Base-by-base conservation (phyloP, 257 asterid species). In the Lithospermum erythrorhizon region DNA sequence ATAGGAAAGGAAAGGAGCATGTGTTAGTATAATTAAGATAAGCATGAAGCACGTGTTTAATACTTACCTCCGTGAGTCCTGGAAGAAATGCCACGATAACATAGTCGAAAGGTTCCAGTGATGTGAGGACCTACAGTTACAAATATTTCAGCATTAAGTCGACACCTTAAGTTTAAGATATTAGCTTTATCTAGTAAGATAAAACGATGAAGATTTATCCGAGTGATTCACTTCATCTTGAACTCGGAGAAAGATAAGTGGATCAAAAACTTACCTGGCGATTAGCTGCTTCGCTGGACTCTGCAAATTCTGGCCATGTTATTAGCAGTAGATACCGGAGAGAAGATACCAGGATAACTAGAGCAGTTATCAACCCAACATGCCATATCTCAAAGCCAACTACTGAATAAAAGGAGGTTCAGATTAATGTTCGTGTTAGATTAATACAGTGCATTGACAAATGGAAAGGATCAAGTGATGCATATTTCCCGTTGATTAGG, bases 221-320 rank as follows among this genome's bases (percentile, higher is more conserved):
- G 47, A 8, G 49, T 14, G 49, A 41, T 41, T 41, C 2, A 41
- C 49, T 8, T 41, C 11, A 41, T 13, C 49, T 41, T 11, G 49
- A 41, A 11, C 17, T 41, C 49, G 18, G 49, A 41, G 16, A 27
- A 19, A 57, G 8, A 9, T 22, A 27, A 19, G 37, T 45, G 19
- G 49, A 8, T 21, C 23, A 35, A 19, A 15, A 15, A 37, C 8
- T 4, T 24, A 82, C 97, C 96, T 85, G 98, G 72, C 68, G 68
- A 67, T 87, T 91, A 23, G 96, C 96, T 52, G 87, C 87, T 75
- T 83, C 83, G 63, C 95, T 82, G 25, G 96, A 91, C 75, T 83
- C 82, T 0, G 95, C 81, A 69, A 91, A 91, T 76, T 87, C 95
- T 16, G 87, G 86, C 95, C 94, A 87, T 22, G 68, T 75, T 73